Base-by-base conservation (phyloP, 345 rosid species). In the Eucalyptus marginata region DNA sequence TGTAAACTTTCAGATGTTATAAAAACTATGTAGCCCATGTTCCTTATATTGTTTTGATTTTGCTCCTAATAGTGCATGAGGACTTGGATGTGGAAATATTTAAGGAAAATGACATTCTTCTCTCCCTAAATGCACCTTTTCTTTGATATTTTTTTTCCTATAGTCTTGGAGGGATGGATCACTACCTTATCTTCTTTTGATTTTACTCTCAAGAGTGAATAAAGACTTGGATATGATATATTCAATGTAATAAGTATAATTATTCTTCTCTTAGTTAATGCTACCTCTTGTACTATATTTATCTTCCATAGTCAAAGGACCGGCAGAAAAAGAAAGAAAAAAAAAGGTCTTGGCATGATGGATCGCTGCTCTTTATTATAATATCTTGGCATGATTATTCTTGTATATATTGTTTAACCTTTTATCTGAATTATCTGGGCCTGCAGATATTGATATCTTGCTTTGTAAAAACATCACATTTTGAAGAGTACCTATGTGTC, bases 401-500 rank as follows among this genome's bases (percentile, higher is more conserved):
- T 76, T 40, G 8, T 76, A 76, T 40, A 44, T 40, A 40, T 76
- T 40, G 84, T 40, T 76, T 40, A 40, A 40, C 84, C 47, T 76
- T 40, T 20, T 22, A 76, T 76, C 47, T 76, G 46, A 71, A 71
- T 40, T 36, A 40, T 76, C 47, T 40, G 47, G 84, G 47, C 84
- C 84, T 76, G 84, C 98, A 97, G 99, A 93, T 98, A 86, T 90
- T 98, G 89, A 92, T 98, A 80, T 98, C 98, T 56, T 96, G 99
- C 92, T 98, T 98, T 90, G 99, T 95, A 87, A 98, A 95, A 90
- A 98, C 99, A 86, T 95, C 99, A 44, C 98, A 89, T 92, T 89
- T 91, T 89, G 99, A 96, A 92, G 99, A 97, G 90, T 97, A 96
- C 89, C 92, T 95, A 1, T 91, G 99, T 85, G 99, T 96, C 87